Percentiles rank a stretch among this genome's conserved stretches.
Evolutionary conservation across 768 basidiomycete species (phyloP).

Genomic region (Austroboletus festivus): DNA sequence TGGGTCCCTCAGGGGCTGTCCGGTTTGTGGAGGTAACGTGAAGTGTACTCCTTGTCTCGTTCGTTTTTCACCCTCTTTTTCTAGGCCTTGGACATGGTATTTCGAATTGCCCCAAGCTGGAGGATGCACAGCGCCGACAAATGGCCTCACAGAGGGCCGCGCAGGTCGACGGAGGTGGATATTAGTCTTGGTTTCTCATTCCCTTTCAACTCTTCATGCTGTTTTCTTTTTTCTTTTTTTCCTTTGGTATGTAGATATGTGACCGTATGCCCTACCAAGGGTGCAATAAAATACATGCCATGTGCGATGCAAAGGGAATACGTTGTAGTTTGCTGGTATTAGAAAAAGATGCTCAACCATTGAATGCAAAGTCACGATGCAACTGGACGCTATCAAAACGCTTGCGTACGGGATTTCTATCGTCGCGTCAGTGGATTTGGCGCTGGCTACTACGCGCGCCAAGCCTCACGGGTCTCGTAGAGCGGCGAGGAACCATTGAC

Average conservation of each 20-base stretch:
- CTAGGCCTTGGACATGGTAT: conserved; percentile 90
- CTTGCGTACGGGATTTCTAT: conserved; percentile 2
- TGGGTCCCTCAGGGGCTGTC: conserved; percentile 80
- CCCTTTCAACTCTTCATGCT: neutral
- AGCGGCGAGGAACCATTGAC: conserved; percentile 17
- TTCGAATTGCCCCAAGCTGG: conserved; percentile 93
- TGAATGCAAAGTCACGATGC: conserved; percentile 33
- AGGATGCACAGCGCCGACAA: conserved; percentile 87
- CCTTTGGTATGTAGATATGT: neutral
- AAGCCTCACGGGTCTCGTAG: conserved; percentile 17
- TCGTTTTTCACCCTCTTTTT: neutral
- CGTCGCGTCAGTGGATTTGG: neutral
- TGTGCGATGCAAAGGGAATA: conserved; percentile 2
- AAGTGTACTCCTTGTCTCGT: neutral
- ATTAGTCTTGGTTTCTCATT: conserved; percentile 4
- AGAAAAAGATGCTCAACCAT: conserved; percentile 21
- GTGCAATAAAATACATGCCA: conserved; percentile 9
- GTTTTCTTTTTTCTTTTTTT: no score
- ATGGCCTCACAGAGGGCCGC: conserved; percentile 81
- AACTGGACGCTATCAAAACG: conserved; percentile 25
- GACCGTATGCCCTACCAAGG: conserved; percentile 4
- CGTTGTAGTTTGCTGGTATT: no score
- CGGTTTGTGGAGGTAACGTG: conserved; percentile 87
- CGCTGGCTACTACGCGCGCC: neutral
- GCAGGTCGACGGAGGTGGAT: conserved; percentile 57